These are phyloP conservation scores for Pilaira anomala DNA, from an alignment of 192 early-diverging fungal species.

Conservation along the genomic window DNA sequence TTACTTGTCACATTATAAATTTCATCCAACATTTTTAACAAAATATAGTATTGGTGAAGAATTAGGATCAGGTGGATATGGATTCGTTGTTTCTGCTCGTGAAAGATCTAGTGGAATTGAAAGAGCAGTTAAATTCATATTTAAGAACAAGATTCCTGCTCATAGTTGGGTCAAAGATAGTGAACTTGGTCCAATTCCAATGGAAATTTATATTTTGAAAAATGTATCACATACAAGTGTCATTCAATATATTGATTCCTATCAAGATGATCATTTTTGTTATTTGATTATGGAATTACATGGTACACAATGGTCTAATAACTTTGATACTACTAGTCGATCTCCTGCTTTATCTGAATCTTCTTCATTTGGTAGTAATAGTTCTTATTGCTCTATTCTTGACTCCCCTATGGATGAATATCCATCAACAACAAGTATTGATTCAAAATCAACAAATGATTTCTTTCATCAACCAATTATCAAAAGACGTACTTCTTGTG, in stretches of 20 bases:
- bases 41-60: constrained; percentile 42
- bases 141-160: constrained; percentile 50
- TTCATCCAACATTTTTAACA: constrained; percentile 1
- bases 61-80: constrained; percentile 75
- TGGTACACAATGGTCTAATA: constrained; percentile 51
- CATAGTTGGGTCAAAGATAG: constrained; percentile 52
- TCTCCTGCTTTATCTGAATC: constrained; percentile 24
- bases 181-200: constrained; percentile 54
- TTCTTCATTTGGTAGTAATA: constrained; percentile 10
- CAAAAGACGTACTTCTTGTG: constrained; percentile 49
- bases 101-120: constrained; percentile 49
- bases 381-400: constrained; percentile 21
- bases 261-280: constrained; percentile 51
- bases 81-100: constrained; percentile 66
- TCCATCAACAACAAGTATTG: neutral
- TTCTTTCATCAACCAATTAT: constrained; percentile 38
- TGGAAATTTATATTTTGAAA: constrained; percentile 61
- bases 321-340: constrained; percentile 13
- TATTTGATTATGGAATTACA: constrained; percentile 69
- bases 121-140: constrained; percentile 69
- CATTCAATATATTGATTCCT: constrained; percentile 52
- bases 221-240: constrained; percentile 55
- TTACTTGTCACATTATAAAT: constrained; percentile 23
- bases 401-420: constrained; percentile 23
- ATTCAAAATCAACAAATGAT: constrained; percentile 21